These are phyloP conservation scores for Stipa capillata DNA, from an alignment of 176 grass and related monocot genomes.

Conservation along the genomic window DNA sequence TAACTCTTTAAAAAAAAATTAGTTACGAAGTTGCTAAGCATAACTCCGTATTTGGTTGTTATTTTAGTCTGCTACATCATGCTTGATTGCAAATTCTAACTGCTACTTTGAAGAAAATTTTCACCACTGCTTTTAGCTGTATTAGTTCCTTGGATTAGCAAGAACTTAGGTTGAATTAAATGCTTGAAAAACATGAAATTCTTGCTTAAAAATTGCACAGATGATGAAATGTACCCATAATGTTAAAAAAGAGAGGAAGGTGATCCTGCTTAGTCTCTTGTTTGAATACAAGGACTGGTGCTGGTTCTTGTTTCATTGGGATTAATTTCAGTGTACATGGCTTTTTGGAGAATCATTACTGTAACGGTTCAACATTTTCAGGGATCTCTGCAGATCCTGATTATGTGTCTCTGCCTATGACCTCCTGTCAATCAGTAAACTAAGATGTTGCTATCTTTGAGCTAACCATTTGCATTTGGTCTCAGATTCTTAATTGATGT, in stretches of 20 bases:
- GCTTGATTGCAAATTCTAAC: background rate
- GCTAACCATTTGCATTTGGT: background rate
- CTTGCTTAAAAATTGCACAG: background rate
- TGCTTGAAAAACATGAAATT: background rate
- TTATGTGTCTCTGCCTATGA: background rate
- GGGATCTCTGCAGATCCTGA: background rate
- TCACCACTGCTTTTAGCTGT: background rate
- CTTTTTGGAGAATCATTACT: background rate
- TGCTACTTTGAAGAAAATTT: background rate
- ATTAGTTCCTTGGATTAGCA: slow-evolving; percentile 6
- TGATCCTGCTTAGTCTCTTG: background rate
- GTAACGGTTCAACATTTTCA: background rate
- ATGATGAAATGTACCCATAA: background rate
- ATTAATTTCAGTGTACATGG: background rate
- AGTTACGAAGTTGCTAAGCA: background rate
- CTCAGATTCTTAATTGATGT: background rate
- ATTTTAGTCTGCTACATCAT: background rate
- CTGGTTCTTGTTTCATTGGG: background rate
- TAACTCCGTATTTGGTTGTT: background rate
- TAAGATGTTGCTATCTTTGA: background rate
- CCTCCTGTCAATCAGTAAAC: slow-evolving; percentile 1
- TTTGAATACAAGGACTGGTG: background rate
- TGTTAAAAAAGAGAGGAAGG: slow-evolving; percentile 6
- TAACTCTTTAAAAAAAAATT: background rate
- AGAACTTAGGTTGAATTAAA: background rate